Evolutionary conservation across 768 basidiomycete species (phyloP).

Genomic region (Lactifluus rugatus): DNA sequence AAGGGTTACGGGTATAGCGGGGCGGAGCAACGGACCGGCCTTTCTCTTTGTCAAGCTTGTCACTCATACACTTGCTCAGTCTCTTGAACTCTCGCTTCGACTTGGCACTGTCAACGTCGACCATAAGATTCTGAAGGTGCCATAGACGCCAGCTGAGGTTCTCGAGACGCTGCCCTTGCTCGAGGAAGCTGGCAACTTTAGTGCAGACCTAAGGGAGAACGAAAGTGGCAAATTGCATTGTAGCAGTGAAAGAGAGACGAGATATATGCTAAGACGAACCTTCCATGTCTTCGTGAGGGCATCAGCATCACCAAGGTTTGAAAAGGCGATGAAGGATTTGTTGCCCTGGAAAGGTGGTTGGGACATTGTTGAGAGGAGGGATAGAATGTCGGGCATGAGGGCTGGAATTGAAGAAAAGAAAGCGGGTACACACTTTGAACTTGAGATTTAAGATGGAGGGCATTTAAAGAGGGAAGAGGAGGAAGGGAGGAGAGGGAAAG

Average conservation of each 20-base stretch:
- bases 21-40: slow-evolving; percentile 51
- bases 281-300: slow-evolving; percentile 88
- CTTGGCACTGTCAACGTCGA: slow-evolving; percentile 83
- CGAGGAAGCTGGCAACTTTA: slow-evolving; percentile 83
- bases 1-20: slow-evolving; percentile 7
- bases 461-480: slow-evolving; percentile 32
- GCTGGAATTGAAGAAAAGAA: background rate
- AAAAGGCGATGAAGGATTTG: slow-evolving; percentile 92
- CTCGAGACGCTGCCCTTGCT: slow-evolving; percentile 85
- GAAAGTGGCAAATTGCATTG: background rate
- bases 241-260: slow-evolving; percentile 3
- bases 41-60: slow-evolving; percentile 89
- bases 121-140: slow-evolving; percentile 87
- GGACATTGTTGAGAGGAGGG: slow-evolving; percentile 17
- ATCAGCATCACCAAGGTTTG: slow-evolving; percentile 77
- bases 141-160: slow-evolving; percentile 89
- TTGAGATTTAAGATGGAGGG: slow-evolving; percentile 80
- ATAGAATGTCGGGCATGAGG: slow-evolving; percentile 15
- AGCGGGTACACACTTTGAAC: slow-evolving; percentile 51
- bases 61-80: slow-evolving; percentile 79
- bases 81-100: slow-evolving; percentile 87
- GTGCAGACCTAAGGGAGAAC: slow-evolving; percentile 57
- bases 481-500: background rate
- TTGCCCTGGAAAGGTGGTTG: slow-evolving; percentile 48
- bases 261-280: slow-evolving; percentile 32